Evolutionary conservation across 805 yeast genomes (phyloP).

Genomic region (Grigorovia transvaalensis): DNA sequence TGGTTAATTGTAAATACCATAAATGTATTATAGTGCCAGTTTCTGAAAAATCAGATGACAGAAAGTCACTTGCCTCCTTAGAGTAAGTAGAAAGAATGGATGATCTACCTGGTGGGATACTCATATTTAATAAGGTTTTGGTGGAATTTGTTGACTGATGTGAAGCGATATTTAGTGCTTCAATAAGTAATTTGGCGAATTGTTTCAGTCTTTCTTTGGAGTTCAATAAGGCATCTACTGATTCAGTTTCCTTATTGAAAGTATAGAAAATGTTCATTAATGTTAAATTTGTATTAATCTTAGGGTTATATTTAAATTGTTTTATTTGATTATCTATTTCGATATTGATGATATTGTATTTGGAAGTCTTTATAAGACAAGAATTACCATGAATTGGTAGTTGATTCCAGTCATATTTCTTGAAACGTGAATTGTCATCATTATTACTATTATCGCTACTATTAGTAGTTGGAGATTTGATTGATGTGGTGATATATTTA

Average conservation of each 20-base stretch:
- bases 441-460: neutral
- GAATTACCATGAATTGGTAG: constrained; percentile 15
- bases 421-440: neutral
- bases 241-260: constrained; percentile 17
- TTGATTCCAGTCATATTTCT: constrained; percentile 19
- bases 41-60: constrained; percentile 12
- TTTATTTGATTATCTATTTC: constrained; percentile 18
- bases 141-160: neutral
- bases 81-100: neutral
- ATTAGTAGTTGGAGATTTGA: neutral
- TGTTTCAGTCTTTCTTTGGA: constrained; percentile 18
- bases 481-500: neutral
- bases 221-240: constrained; percentile 13
- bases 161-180: constrained; percentile 5
- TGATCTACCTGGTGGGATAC: neutral
- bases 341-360: constrained; percentile 14
- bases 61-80: constrained; percentile 5
- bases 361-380: constrained; percentile 9
- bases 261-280: constrained; percentile 19
- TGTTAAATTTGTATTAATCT: constrained; percentile 16
- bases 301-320: constrained; percentile 19
- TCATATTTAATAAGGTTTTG: neutral
- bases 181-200: constrained; percentile 13
- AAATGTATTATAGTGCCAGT: constrained; percentile 15
- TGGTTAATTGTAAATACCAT: constrained; percentile 20